Evolutionary conservation across 441 rosid genomes (phyloP), one percentile per base, ranked within the genome.

Genomic region (Bocquillonia castaneifolia): DNA sequence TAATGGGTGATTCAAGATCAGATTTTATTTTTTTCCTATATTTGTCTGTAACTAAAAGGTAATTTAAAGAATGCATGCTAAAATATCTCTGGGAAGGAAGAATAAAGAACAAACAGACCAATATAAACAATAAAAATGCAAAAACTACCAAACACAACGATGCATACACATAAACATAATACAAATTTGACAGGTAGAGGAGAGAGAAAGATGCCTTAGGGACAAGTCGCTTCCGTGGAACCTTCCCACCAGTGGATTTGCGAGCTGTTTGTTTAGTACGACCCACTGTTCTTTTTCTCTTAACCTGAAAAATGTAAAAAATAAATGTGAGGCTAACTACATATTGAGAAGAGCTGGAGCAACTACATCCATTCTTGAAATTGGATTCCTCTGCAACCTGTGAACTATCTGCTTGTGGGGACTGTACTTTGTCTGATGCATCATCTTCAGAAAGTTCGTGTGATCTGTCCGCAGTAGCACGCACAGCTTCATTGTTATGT

Each of bases 221-320:
- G 36, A 86, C 85, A 7, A 85, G 85, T 76, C 82, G 86, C 81
- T 82, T 85, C 37, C 83, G 78, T 1, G 86, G 86, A 68, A 86
- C 88, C 67, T 84, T 84, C 40, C 86, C 85, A 23, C 84, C 85
- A 14, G 82, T 81, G 1, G 88, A 84, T 39, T 84, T 82, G 26
- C 86, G 80, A 55, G 88, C 88, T 6, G 86, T 84, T 69, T 84
- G 88, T 80, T 82, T 84, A 6, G 86, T 84, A 80, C 86, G 85
- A 29, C 85, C 89, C 84, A 83, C 78, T 61, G 10, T 54, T 69
- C 54, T n/a, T 18, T n/a, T n/a, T n/a, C n/a, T n/a, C n/a, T n/a
- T n/a, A n/a, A n/a, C n/a, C n/a, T n/a, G n/a, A n/a, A n/a, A n/a
- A n/a, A n/a, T n/a, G n/a, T n/a, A n/a, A n/a, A n/a, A n/a, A n/a